Base-by-base conservation (phyloP, 352 stramenopile species). In the Blastocystis sp. region DNA sequence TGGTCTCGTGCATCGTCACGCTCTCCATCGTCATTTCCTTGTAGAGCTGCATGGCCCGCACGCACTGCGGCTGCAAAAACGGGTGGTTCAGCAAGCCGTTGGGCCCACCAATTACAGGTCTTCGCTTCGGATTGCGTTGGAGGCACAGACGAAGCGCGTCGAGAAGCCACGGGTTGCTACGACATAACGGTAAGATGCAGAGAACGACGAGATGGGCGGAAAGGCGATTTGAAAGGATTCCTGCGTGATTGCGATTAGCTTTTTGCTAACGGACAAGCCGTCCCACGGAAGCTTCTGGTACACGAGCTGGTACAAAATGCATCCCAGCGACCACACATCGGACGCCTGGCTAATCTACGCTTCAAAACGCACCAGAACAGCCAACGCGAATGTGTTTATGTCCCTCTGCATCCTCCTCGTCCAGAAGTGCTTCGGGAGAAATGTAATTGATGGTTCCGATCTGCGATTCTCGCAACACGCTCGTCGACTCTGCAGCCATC, bases 361-460 rank as follows among this genome's bases (percentile, higher is more conserved):
- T 60, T 54, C 66, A 62, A 21, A 45, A 63, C 9, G 82, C 42
- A 10, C 77, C 38, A 1, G 65, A 74, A 34, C 45, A 89, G 28
- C 60, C 70, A 28, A 87, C 76, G 17, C 71, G 62, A 48, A 82
- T 42, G 24, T 70, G 21, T 9, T 68, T 82, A n/a, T 38, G 10
- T 6, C 77, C 77, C 0, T 54, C 84, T 9, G 70, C 84, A 10
- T 91, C 90, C 3, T 89, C 87, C 9, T 71, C 89, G 78, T 94
- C 92, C 48, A 94, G 87, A 54, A 95, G 93, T 21, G 92, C 91
- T 92, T 98, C 95, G 3, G 95, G 95, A 0, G 94, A 97, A 95
- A 98, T 98, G 89, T 96, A 98, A 90, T 97, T 98, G 17, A 98
- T 92, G 0, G 95, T 98, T 40, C 95, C 95, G 89, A 98, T 95